Conservation (phyloP, 2,329 filamentous ascomycete species). For the Fusarium austroafricanum region DNA sequence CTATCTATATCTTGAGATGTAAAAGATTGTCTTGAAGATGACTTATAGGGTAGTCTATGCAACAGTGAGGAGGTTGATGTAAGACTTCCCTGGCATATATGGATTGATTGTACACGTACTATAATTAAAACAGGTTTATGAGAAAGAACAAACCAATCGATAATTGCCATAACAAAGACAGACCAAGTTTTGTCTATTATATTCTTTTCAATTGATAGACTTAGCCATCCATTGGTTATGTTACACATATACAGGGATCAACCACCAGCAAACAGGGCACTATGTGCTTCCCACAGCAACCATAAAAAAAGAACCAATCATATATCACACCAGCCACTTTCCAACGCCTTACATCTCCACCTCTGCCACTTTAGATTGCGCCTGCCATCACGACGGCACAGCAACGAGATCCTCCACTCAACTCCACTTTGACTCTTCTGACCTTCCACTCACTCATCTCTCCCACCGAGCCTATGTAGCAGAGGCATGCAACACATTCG, state of each 20-base stretch:
- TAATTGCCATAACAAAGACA: background rate
- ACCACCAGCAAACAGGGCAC: conserved; percentile 17
- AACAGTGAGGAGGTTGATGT: background rate
- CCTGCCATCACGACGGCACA: conserved; percentile 40
- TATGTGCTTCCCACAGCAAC: conserved; percentile 32
- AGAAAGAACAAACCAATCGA: background rate
- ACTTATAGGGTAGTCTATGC: background rate
- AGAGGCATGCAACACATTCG: conserved; percentile 38
- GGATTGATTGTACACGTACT: background rate
- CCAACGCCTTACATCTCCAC: conserved; percentile 5
- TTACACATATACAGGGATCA: background rate
- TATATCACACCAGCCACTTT: conserved; percentile 16
- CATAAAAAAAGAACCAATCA: conserved; percentile 23
- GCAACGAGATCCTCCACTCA: conserved; percentile 38
- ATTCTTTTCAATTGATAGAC: background rate
- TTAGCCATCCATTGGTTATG: too few relatives aligned
- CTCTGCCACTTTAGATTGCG: conserved; percentile 12
- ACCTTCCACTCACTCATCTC: conserved; percentile 13
- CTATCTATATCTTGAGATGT: too few relatives aligned
- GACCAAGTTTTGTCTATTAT: background rate
- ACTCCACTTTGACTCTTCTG: conserved; percentile 31
- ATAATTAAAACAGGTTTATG: background rate
- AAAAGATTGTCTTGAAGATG: background rate
- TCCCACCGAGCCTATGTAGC: conserved; percentile 16
- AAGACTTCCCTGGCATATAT: background rate